Percentiles rank a stretch among this genome's conserved stretches.
Evolutionary conservation across 2,329 filamentous ascomycete species (phyloP).

Genomic region (Stagonosporopsis tanaceti): DNA sequence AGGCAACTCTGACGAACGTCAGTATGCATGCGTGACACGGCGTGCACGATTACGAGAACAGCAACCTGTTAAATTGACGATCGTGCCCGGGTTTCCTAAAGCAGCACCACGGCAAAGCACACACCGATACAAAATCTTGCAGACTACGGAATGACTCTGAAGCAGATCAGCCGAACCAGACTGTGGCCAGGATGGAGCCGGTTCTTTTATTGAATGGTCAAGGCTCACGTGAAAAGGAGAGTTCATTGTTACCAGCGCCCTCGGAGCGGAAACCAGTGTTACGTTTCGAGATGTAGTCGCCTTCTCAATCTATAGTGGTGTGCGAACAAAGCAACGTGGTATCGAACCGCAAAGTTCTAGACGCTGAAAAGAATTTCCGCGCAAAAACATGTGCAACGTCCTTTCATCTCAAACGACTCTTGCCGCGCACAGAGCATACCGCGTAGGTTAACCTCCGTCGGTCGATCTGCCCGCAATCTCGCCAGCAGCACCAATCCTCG

Average conservation of each 20-base stretch:
- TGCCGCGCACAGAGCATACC: slow-evolving; percentile 33
- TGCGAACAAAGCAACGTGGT: background rate
- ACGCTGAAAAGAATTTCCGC: slow-evolving; percentile 20
- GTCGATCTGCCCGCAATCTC: slow-evolving; percentile 34
- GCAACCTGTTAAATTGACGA: slow-evolving; percentile 29
- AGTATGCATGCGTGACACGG: slow-evolving; percentile 21
- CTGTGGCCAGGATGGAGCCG: slow-evolving; percentile 31
- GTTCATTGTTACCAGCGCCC: slow-evolving; percentile 19
- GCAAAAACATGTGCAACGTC: slow-evolving; percentile 14
- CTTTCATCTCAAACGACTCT: slow-evolving; percentile 33
- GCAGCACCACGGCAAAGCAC: slow-evolving; percentile 22
- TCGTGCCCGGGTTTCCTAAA: slow-evolving; percentile 33
- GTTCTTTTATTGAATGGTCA: slow-evolving; percentile 27
- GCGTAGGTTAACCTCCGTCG: slow-evolving; percentile 24
- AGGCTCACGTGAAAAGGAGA: slow-evolving; percentile 43
- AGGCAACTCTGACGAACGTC: slow-evolving; percentile 18
- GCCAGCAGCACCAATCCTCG: slow-evolving; percentile 27
- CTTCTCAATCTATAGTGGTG: slow-evolving; percentile 23
- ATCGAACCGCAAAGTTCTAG: slow-evolving; percentile 12
- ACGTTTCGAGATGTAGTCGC: slow-evolving; percentile 33
- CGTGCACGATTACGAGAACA: slow-evolving; percentile 33
- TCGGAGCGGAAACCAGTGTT: slow-evolving; percentile 23
- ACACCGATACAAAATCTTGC: slow-evolving; percentile 31
- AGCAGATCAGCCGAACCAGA: slow-evolving; percentile 45
- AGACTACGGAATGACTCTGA: slow-evolving; percentile 29